Evolutionary conservation across 176 grass and related monocot species (phyloP).

Genomic region (Oryza glaberrima): DNA sequence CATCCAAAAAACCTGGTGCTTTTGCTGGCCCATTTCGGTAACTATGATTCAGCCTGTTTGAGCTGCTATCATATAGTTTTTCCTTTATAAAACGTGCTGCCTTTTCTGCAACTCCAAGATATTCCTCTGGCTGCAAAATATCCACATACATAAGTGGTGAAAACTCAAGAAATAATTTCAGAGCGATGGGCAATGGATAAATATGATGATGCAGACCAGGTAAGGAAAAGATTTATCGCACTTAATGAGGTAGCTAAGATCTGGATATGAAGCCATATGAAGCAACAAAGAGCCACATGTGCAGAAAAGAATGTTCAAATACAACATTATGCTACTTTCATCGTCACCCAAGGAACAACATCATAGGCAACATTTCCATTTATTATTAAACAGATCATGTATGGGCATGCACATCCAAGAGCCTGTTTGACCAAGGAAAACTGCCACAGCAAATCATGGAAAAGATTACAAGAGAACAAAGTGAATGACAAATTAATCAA

Average conservation of each 20-base stretch:
- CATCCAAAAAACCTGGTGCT: slow-evolving; percentile 97
- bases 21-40: slow-evolving; percentile 92
- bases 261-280: not conserved
- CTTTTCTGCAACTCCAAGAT: slow-evolving; percentile 84
- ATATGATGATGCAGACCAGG: slow-evolving; percentile 12
- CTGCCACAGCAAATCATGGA: not conserved
- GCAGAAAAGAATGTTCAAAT: not conserved
- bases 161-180: slow-evolving; percentile 14
- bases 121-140: slow-evolving; percentile 74
- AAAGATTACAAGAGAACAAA: not conserved
- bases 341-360: not conserved
- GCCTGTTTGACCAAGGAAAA: not conserved
- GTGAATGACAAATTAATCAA: not conserved
- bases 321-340: slow-evolving; percentile 11
- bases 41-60: slow-evolving; percentile 78
- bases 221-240: not conserved
- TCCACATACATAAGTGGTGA: not conserved
- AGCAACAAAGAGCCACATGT: not conserved
- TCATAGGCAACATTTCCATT: not conserved
- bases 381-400: slow-evolving; percentile 14
- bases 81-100: slow-evolving; percentile 77
- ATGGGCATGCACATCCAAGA: not conserved
- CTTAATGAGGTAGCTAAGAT: not conserved
- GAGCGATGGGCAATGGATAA: not conserved
- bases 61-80: slow-evolving; percentile 67